Evolutionary conservation across 768 basidiomycete species (phyloP).

Genomic region (Sutorius australiensis): DNA sequence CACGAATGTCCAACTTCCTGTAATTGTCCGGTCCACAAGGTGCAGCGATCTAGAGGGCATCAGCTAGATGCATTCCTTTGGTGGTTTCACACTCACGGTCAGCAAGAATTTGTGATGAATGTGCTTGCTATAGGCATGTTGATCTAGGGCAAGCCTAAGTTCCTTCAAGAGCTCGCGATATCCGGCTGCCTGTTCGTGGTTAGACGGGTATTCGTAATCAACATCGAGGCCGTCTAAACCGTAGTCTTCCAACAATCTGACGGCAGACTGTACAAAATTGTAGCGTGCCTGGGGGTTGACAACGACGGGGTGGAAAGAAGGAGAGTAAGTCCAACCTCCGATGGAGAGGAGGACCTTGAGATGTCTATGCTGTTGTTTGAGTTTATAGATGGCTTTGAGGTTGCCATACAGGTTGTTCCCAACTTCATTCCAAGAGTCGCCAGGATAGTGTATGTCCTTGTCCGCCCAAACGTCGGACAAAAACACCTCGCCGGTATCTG

Average conservation of each 20-base stretch:
- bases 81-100: conserved; percentile 50
- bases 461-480: conserved; percentile 94
- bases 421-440: conserved; percentile 90
- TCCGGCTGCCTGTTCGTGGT: conserved; percentile 71
- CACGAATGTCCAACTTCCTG: conserved; percentile 67
- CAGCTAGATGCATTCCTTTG: neutral
- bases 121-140: conserved; percentile 62
- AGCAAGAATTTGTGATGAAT: conserved; percentile 64
- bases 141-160: conserved; percentile 70
- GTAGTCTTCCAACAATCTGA: conserved; percentile 83
- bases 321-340: conserved; percentile 93
- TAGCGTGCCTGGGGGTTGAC: conserved; percentile 56
- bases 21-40: conserved; percentile 90
- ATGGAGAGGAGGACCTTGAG: conserved; percentile 83
- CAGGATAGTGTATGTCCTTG: conserved; percentile 93
- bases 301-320: conserved; percentile 82
- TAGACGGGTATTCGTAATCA: conserved; percentile 90
- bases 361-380: conserved; percentile 83
- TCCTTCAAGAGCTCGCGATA: conserved; percentile 82
- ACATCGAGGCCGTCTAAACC: conserved; percentile 90
- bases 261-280: conserved; percentile 76
- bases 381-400: conserved; percentile 86
- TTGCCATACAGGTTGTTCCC: conserved; percentile 94
- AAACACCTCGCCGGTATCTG: conserved; percentile 81
- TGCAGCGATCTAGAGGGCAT: conserved; percentile 66